Conservation (phyloP, 352 stramenopile species). For the Saprolegnia diclina region DNA sequence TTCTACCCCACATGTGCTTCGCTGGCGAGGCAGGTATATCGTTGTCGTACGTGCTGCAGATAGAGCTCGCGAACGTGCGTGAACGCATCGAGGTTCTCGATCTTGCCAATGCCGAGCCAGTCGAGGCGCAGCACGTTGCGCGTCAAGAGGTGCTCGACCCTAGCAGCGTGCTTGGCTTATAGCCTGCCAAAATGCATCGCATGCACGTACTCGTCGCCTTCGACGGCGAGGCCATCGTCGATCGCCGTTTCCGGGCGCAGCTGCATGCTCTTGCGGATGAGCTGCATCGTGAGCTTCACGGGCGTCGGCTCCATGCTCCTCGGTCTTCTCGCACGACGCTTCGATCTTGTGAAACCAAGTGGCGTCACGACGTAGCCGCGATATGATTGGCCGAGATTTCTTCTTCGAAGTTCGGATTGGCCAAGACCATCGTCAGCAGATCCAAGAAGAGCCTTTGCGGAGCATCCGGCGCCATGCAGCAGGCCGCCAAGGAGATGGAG, state of each 20-base stretch:
- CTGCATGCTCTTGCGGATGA: constrained; percentile 51
- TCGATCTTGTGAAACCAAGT: constrained; percentile 3
- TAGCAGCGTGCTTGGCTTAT: background rate
- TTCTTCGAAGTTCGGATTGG: background rate
- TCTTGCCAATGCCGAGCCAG: constrained; percentile 61
- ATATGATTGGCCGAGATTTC: background rate
- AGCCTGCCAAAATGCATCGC: constrained; percentile 33
- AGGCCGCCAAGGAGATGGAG: constrained; percentile 46
- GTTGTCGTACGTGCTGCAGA: constrained; percentile 44
- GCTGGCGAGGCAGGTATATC: background rate
- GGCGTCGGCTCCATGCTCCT: background rate
- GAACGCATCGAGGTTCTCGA: constrained; percentile 74
- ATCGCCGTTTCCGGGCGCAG: constrained; percentile 1
- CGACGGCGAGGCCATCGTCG: constrained; percentile 26
- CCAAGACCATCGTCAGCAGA: background rate
- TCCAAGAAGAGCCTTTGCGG: background rate
- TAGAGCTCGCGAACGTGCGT: constrained; percentile 70
- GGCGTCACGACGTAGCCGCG: background rate
- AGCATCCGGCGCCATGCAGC: constrained; percentile 7
- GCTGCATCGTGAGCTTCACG: constrained; percentile 48
- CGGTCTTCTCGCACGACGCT: background rate
- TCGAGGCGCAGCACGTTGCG: constrained; percentile 61
- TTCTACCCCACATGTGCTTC: constrained; percentile 31
- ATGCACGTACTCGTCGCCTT: constrained; percentile 24
- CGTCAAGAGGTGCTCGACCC: constrained; percentile 34